Percentiles rank a stretch among this genome's conserved stretches.
Evolutionary conservation across 176 grass and related monocot genomes (phyloP).

Genomic region (Elaeis guineensis): DNA sequence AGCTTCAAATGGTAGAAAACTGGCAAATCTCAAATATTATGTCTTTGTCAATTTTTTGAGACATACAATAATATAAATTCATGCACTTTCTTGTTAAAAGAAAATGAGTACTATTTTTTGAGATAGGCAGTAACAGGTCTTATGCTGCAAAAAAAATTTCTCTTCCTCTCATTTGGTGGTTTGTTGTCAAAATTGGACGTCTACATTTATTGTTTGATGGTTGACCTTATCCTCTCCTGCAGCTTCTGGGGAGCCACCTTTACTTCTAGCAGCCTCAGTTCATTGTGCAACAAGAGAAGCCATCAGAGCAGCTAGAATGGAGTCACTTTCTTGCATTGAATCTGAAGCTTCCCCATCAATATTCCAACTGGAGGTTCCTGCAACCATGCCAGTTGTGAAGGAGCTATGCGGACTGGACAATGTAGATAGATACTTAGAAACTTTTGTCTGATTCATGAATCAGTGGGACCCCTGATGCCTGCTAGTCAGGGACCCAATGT

Average conservation of each 20-base stretch:
- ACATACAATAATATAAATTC: too few species aligned
- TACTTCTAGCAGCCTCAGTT: slow-evolving; percentile 78
- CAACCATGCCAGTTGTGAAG: slow-evolving; percentile 70
- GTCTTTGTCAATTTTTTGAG: too few species aligned
- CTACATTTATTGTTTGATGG: too few species aligned
- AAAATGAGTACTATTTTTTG: too few species aligned
- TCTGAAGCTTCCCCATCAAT: slow-evolving; percentile 1
- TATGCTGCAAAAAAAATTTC: neutral
- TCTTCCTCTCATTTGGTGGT: neutral
- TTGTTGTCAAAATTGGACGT: too few species aligned
- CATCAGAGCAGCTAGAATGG: slow-evolving; percentile 46
- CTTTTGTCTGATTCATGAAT: slow-evolving; percentile 1
- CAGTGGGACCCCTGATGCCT: too few species aligned
- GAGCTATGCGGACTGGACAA: slow-evolving; percentile 71
- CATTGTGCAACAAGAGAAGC: slow-evolving; percentile 67
- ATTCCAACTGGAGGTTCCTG: slow-evolving; percentile 55
- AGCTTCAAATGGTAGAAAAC: too few species aligned
- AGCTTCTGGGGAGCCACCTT: slow-evolving; percentile 89
- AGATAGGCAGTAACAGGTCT: too few species aligned
- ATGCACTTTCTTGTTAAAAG: too few species aligned
- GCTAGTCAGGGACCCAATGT: too few species aligned
- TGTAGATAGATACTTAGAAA: slow-evolving; percentile 62
- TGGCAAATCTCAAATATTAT: too few species aligned
- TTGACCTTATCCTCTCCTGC: slow-evolving; percentile 12
- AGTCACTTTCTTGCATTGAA: slow-evolving; percentile 1